These are phyloP conservation scores for Floccularia luteovirens DNA, from an alignment of 768 basidiomycete species.

Conservation along the genomic window DNA sequence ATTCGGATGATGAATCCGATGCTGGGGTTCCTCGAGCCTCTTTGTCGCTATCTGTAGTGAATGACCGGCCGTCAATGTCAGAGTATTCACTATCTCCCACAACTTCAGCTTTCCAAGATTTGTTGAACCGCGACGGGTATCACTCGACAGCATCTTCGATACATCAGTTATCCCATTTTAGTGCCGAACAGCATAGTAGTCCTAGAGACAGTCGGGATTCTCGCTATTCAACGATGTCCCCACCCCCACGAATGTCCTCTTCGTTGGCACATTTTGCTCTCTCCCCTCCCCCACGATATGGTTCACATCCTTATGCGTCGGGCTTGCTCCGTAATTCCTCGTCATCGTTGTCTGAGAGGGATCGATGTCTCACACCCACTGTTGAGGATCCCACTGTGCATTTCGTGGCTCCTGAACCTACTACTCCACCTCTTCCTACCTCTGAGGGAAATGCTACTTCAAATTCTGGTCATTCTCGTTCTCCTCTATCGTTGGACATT, in stretches of 20 bases:
- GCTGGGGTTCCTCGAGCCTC: slow-evolving; percentile 34
- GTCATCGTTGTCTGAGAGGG: slow-evolving; percentile 14
- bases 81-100: slow-evolving; percentile 60
- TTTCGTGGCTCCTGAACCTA: slow-evolving; percentile 34
- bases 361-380: slow-evolving; percentile 10
- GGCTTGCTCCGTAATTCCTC: slow-evolving; percentile 10
- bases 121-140: slow-evolving; percentile 23
- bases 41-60: slow-evolving; percentile 39
- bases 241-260: slow-evolving; percentile 61
- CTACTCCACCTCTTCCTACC: slow-evolving; percentile 32
- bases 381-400: slow-evolving; percentile 21
- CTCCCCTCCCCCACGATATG: slow-evolving; percentile 45
- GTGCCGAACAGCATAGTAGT: slow-evolving; percentile 14
- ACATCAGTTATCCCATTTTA: slow-evolving; percentile 18
- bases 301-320: slow-evolving; percentile 19
- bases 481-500: slow-evolving; percentile 33
- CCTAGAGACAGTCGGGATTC: slow-evolving; percentile 19
- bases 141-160: slow-evolving; percentile 15
- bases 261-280: slow-evolving; percentile 49
- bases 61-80: slow-evolving; percentile 50
- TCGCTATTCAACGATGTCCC: slow-evolving; percentile 35
- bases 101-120: slow-evolving; percentile 74
- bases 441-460: slow-evolving; percentile 21
- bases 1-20: slow-evolving; percentile 27
- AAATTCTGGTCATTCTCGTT: too few species aligned